A percentile compares a stretch with the other conserved stretches of the same genome.
These are phyloP conservation scores for Monilinia vaccinii-corymbosi DNA, from an alignment of 2,329 filamentous ascomycete genomes.

Conservation along the genomic window DNA sequence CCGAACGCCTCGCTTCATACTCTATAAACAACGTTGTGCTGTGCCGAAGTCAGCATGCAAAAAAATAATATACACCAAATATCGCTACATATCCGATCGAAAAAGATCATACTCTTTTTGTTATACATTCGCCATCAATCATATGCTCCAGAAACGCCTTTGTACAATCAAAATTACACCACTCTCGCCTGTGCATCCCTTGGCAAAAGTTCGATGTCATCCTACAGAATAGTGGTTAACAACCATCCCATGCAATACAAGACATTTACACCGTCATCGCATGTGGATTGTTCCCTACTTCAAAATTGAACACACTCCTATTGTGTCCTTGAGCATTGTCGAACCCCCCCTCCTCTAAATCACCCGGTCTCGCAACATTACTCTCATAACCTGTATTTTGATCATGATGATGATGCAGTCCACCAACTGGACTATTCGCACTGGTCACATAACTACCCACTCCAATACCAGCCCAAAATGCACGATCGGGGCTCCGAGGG, in stretches of 20 bases:
- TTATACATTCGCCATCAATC: neutral
- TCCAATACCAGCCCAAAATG: slow-evolving; percentile 70
- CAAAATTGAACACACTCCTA: slow-evolving; percentile 1
- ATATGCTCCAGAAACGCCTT: neutral
- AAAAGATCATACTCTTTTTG: neutral
- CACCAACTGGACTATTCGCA: slow-evolving; percentile 4
- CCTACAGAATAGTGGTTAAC: slow-evolving; percentile 10
- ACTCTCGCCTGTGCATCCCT: neutral
- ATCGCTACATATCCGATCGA: neutral
- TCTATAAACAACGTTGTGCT: neutral
- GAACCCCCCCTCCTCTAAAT: slow-evolving; percentile 9
- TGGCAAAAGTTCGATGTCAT: slow-evolving; percentile 14
- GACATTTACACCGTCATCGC: neutral
- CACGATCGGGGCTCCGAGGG: slow-evolving; percentile 59
- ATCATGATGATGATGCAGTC: neutral
- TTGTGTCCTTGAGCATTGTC: neutral
- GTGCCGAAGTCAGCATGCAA: neutral
- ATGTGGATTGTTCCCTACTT: neutral
- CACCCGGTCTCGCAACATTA: slow-evolving; percentile 1
- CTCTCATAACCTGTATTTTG: neutral
- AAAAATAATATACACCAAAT: neutral
- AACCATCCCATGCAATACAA: neutral
- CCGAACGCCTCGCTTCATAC: neutral
- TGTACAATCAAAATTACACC: neutral
- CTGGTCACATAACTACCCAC: slow-evolving; percentile 29